These are phyloP conservation scores for Daldinia decipiens DNA, from an alignment of 495 filamentous ascomycete genomes.

Conservation along the genomic window DNA sequence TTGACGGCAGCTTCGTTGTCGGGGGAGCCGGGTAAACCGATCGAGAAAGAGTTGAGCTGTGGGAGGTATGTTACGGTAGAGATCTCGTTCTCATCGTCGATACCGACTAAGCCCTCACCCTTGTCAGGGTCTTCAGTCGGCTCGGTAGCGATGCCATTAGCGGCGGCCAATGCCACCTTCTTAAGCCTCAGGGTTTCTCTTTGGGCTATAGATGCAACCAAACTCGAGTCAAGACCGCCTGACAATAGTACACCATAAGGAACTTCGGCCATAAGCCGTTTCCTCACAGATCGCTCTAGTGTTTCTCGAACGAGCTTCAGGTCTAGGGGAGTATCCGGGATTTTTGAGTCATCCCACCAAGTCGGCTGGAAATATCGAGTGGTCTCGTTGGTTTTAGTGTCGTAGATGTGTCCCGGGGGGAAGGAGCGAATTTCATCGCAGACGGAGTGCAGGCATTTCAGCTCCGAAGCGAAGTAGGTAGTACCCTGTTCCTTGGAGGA, in stretches of 20 bases:
- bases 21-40: slow-evolving; percentile 89
- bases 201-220: slow-evolving; percentile 95
- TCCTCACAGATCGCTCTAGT: slow-evolving; percentile 90
- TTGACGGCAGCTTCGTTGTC: slow-evolving; percentile 89
- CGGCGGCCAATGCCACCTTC: slow-evolving; percentile 63
- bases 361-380: slow-evolving; percentile 89
- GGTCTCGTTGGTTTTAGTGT: slow-evolving; percentile 83
- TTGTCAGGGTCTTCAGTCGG: slow-evolving; percentile 59
- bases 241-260: slow-evolving; percentile 96
- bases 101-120: slow-evolving; percentile 82
- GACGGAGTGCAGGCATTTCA: slow-evolving; percentile 91
- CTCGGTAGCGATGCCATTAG: slow-evolving; percentile 54
- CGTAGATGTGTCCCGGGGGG: slow-evolving; percentile 94
- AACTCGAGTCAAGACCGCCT: slow-evolving; percentile 92
- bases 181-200: slow-evolving; percentile 84
- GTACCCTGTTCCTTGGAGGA: slow-evolving; percentile 82
- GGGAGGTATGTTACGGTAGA: slow-evolving; percentile 92
- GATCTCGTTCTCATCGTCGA: slow-evolving; percentile 88
- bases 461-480: slow-evolving; percentile 94
- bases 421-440: slow-evolving; percentile 96
- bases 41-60: slow-evolving; percentile 97
- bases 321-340: slow-evolving; percentile 83
- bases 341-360: slow-evolving; percentile 87
- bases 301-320: slow-evolving; percentile 80
- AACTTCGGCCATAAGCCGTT: slow-evolving; percentile 98